A percentile compares a stretch with the other conserved stretches of the same genome.
These are phyloP conservation scores for Bruguiera gymnorhiza DNA, from an alignment of 345 rosid species.

Conservation along the genomic window DNA sequence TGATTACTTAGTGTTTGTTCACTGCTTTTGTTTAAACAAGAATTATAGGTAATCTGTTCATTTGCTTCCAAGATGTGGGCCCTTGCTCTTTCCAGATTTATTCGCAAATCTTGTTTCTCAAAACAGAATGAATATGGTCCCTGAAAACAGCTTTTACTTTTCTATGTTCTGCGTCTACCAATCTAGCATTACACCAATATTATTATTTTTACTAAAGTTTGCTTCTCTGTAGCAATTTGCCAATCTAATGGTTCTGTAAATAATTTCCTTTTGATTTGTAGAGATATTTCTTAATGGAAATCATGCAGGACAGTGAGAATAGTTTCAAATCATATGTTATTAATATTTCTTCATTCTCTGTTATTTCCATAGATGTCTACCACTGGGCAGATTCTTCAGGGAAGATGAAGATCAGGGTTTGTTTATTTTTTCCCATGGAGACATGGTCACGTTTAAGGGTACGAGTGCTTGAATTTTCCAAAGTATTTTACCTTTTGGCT, in stretches of 20 bases:
- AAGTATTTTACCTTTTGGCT: background rate
- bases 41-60: background rate
- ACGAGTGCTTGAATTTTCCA: constrained; percentile 25
- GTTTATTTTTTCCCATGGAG: constrained; percentile 81
- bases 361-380: constrained; percentile 61
- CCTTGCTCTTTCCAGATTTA: no score
- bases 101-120: background rate
- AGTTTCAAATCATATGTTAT: background rate
- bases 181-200: background rate
- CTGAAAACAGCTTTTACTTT: background rate
- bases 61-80: no score
- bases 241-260: no score
- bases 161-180: background rate
- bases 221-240: no score
- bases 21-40: background rate
- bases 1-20: background rate
- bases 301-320: constrained; percentile 8
- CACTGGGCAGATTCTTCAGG: constrained; percentile 74
- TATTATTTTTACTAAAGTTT: no score
- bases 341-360: constrained; percentile 2
- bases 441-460: constrained; percentile 72
- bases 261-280: no score
- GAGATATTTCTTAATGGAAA: background rate
- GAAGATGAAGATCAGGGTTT: constrained; percentile 75
- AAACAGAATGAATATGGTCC: background rate